Base-by-base conservation (phyloP, 2,329 filamentous ascomycete species). In the Arthrinium puccinioides region DNA sequence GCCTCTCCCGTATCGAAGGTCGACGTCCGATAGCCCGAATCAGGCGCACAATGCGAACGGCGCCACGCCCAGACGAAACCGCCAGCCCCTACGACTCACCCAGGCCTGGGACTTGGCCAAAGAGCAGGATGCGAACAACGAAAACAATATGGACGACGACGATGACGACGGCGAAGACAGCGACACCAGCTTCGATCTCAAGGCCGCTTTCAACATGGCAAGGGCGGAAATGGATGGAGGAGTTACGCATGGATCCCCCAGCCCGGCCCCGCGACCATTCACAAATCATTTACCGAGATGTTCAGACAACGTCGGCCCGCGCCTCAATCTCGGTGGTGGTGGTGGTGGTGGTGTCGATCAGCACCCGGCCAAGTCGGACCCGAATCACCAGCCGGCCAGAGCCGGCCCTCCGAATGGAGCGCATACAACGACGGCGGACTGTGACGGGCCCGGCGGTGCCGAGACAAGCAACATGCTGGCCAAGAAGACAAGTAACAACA, bases 181-280 rank as follows among this genome's bases (percentile, higher is more conserved):
- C 13, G 33, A 36, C 24, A 24, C 20, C 16, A 52, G 47, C 7
- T 39, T 50, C 21, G 46, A 46, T 29, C 42, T 54, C 11, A 45
- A 39, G 21, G 43, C 49, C 11, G 51, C 53, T 5, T 55, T 55
- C 37, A 45, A 48, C 18, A 53, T 54, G 44, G 53, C 52, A 6
- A 52, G 42, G 21, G 47, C 44, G 6, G 51, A 53, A 36, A 43
- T 48, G 30, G 44, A 56, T 23, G 44, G 46, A 11, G n/a, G n/a
- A 10, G 37, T 44, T 36, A 51, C 53, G 26, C 47, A 54, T 36
- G 54, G 50, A 6, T 56, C 54, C 14, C 54, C 54, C 39, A 56
- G 54, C 46, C 53, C 53, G 8, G 33, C 33, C 13, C 33, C 33
- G 26, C 33, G 33, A 15, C 33, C 33, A 14, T n/a, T 16, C 31